Evolutionary conservation across 306 rosid genomes (phyloP).

Genomic region (Cicer arietinum): DNA sequence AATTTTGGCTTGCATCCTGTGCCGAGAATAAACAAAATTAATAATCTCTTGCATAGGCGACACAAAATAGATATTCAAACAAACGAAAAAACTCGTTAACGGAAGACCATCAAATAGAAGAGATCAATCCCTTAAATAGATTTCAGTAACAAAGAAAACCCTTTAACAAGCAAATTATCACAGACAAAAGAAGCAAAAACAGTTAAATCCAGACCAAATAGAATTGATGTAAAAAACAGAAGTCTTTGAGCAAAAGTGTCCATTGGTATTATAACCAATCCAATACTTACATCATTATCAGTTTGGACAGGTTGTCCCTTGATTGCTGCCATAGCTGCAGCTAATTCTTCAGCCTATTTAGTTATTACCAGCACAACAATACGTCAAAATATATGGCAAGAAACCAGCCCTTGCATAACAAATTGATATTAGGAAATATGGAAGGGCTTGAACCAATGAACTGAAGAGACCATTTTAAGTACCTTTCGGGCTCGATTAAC

Average conservation of each 20-base stretch:
- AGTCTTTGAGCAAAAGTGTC: background rate
- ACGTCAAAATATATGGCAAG: constrained; percentile 24
- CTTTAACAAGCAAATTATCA: background rate
- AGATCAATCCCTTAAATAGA: background rate
- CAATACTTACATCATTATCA: constrained; percentile 60
- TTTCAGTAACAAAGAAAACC: background rate
- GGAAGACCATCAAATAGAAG: background rate
- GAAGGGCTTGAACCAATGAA: constrained; percentile 17
- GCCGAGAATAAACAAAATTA: constrained; percentile 23
- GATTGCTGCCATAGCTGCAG: constrained; percentile 83
- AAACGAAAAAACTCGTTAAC: constrained; percentile 4
- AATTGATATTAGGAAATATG: constrained; percentile 11
- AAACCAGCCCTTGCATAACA: background rate
- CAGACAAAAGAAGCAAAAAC: background rate
- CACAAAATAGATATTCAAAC: constrained; percentile 27
- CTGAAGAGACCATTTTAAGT: constrained; percentile 30
- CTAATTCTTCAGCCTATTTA: constrained; percentile 89
- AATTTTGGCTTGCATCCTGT: constrained; percentile 63
- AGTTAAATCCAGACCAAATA: constrained; percentile 14
- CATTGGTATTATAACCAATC: background rate
- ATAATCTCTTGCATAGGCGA: background rate
- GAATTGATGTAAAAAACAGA: background rate
- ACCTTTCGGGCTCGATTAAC: constrained; percentile 90
- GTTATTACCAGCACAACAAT: constrained; percentile 39
- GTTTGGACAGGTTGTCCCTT: constrained; percentile 71